A percentile compares a stretch with the other conserved stretches of the same genome.
phyloP scores from a whole-genome alignment of 2,329 filamentous ascomycete genomes.

The Arthrobotrys megalospora region DNA sequence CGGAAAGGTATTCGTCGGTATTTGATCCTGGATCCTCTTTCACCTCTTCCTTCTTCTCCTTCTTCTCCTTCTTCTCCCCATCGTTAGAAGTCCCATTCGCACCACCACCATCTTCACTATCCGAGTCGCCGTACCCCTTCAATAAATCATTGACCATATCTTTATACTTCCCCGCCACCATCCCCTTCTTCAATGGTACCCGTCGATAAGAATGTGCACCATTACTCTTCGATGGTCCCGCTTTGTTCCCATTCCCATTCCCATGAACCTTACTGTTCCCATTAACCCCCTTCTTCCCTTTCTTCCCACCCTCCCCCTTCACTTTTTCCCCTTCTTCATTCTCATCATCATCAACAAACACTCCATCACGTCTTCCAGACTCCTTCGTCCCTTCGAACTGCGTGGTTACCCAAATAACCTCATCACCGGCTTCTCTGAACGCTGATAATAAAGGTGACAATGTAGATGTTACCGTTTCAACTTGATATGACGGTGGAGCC shows the following conservation, averaged over 20 bases:
- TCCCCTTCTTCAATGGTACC: constrained; percentile 62
- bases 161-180: constrained; percentile 62
- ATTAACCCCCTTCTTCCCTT: constrained; percentile 69
- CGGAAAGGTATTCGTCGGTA: constrained; percentile 58
- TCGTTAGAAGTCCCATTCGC: constrained; percentile 61
- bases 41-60: background rate
- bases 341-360: constrained; percentile 66
- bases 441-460: constrained; percentile 77
- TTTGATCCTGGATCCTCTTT: constrained; percentile 15
- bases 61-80: constrained; percentile 65
- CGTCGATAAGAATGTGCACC: constrained; percentile 12
- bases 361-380: constrained; percentile 70
- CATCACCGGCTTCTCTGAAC: constrained; percentile 80
- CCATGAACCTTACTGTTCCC: constrained; percentile 65
- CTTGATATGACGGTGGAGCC: constrained; percentile 69
- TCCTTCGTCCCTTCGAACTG: constrained; percentile 77
- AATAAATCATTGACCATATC: constrained; percentile 64
- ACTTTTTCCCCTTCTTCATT: constrained; percentile 66
- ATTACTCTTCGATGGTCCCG: constrained; percentile 24
- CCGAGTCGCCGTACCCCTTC: constrained; percentile 41
- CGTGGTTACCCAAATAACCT: constrained; percentile 88
- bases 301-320: constrained; percentile 80
- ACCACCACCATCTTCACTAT: constrained; percentile 5
- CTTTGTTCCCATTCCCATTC: constrained; percentile 64
- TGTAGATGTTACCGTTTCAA: constrained; percentile 73